Evolutionary conservation across 495 filamentous ascomycete genomes (phyloP).

Genomic region (Parachaetomium inaequale): DNA sequence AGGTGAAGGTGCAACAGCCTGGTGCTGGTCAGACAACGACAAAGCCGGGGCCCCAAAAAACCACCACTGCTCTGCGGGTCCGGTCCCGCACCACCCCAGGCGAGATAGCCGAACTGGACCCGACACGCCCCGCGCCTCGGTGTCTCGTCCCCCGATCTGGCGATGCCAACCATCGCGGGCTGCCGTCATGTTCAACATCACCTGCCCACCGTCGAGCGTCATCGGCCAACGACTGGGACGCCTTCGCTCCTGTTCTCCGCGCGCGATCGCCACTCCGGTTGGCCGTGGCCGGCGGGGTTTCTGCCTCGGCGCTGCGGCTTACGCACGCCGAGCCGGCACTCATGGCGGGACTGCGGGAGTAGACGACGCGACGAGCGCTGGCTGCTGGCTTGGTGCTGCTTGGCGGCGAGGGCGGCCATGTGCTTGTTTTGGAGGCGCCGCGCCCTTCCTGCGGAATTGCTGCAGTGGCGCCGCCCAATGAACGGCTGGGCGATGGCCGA

Average conservation of each 20-base stretch:
- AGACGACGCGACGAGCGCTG: background rate
- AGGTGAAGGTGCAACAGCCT: constrained; percentile 5
- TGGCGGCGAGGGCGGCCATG: constrained; percentile 6
- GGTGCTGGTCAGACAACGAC: background rate
- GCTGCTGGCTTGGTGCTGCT: constrained; percentile 1
- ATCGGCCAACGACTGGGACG: background rate
- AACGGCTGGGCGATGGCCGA: background rate
- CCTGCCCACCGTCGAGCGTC: background rate
- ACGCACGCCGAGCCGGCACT: constrained; percentile 18
- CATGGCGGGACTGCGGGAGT: constrained; percentile 10
- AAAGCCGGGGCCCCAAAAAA: constrained; percentile 8
- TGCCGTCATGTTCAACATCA: background rate
- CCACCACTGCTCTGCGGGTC: background rate
- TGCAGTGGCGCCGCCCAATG: constrained; percentile 7
- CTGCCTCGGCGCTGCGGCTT: background rate
- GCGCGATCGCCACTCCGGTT: constrained; percentile 10
- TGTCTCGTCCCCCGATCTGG: constrained; percentile 1
- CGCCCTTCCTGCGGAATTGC: background rate
- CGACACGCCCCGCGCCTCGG: background rate
- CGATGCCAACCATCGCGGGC: background rate
- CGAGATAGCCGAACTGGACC: no score
- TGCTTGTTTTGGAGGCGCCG: background rate
- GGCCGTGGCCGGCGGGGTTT: constrained; percentile 2
- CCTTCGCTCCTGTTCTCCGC: background rate
- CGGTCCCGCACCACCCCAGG: background rate